phyloP scores from a whole-genome alignment of 495 filamentous ascomycete genomes.

The Hypoxylon cercidicola region DNA sequence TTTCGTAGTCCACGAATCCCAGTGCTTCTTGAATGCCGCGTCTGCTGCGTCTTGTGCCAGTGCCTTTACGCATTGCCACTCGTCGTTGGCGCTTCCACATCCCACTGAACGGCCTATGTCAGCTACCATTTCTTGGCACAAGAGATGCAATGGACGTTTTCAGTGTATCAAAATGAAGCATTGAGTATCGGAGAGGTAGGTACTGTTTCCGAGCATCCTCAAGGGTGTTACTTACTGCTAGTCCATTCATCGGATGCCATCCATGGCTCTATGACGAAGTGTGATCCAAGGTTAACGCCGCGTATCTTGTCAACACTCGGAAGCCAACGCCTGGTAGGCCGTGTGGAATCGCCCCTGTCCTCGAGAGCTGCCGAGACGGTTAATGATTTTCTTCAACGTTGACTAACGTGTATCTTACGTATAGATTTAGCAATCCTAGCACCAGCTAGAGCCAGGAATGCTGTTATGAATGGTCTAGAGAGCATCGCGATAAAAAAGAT shows the following conservation, averaged over 20 bases:
- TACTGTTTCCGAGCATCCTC: background rate
- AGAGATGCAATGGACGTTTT: no score
- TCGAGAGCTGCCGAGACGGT: slow-evolving; percentile 10
- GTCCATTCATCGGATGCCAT: slow-evolving; percentile 62
- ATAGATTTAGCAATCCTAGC: background rate
- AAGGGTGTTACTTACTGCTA: slow-evolving; percentile 27
- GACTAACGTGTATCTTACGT: slow-evolving; percentile 4
- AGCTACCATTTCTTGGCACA: background rate
- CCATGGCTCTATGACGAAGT: slow-evolving; percentile 71
- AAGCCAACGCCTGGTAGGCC: slow-evolving; percentile 45
- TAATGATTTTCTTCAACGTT: background rate
- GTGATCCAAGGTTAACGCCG: slow-evolving; percentile 69
- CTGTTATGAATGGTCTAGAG: slow-evolving; percentile 13
- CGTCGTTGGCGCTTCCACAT: slow-evolving; percentile 60
- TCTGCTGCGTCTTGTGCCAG: slow-evolving; percentile 66
- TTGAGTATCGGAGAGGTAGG: background rate
- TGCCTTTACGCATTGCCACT: slow-evolving; percentile 66
- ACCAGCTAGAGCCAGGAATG: slow-evolving; percentile 9
- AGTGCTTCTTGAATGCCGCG: slow-evolving; percentile 65
- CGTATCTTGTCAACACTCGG: slow-evolving; percentile 61
- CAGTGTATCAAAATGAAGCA: no score
- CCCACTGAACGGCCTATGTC: slow-evolving; percentile 52
- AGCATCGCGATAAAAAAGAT: slow-evolving; percentile 13
- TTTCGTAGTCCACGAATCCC: slow-evolving; percentile 67
- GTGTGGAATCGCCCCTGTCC: slow-evolving; percentile 1